phyloP scores from a whole-genome alignment of 805 yeast species.

The Jamesozyma piceae region DNA sequence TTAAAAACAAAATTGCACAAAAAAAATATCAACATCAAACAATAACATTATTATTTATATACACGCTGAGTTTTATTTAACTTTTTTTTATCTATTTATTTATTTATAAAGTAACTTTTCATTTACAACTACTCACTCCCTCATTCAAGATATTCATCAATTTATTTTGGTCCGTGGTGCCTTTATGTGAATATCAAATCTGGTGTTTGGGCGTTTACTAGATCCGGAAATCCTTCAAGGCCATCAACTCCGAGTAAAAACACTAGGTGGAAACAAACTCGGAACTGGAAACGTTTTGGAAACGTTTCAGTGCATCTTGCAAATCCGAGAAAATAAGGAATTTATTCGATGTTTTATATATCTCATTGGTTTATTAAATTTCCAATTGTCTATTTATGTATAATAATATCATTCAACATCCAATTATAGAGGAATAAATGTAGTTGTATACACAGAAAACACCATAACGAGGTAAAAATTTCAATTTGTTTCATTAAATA shows the following conservation, averaged over 20 bases:
- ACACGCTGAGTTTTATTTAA: not conserved
- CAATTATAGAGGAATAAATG: too few relatives aligned
- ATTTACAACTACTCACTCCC: too few relatives aligned
- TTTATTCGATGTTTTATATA: too few relatives aligned
- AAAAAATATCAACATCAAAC: not conserved
- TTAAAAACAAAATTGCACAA: not conserved
- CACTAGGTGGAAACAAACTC: not conserved
- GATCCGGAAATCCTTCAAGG: not conserved
- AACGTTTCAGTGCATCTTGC: not conserved
- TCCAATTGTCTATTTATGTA: too few relatives aligned
- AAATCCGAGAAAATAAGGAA: not conserved
- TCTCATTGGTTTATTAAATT: too few relatives aligned
- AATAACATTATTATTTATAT: not conserved
- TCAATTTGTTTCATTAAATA: too few relatives aligned
- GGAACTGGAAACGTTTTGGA: not conserved
- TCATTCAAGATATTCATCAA: too few relatives aligned
- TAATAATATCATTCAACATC: too few relatives aligned
- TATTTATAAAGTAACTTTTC: not conserved
- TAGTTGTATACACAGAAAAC: too few relatives aligned
- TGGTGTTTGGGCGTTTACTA: not conserved
- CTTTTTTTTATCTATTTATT: not conserved
- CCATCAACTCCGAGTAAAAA: not conserved
- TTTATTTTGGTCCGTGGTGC: too few relatives aligned
- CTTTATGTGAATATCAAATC: too few relatives aligned
- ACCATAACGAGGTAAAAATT: too few relatives aligned